These are phyloP conservation scores for Cladosporium halotolerans DNA, from an alignment of 2,329 filamentous ascomycete species.

Conservation along the genomic window DNA sequence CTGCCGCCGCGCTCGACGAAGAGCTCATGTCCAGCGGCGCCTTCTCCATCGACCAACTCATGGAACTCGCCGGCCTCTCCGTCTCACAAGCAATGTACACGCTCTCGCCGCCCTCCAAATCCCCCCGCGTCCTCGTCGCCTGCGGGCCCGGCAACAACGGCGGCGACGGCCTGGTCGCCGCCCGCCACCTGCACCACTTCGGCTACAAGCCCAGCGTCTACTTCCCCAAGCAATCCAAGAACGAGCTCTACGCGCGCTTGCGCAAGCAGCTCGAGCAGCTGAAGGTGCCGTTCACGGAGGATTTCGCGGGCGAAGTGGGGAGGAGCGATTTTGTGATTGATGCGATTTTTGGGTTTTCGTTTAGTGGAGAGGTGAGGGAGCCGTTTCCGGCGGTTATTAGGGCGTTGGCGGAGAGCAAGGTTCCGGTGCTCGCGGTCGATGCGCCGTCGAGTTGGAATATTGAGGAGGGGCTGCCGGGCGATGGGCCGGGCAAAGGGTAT, in stretches of 20 bases:
- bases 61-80: slow-evolving; percentile 90
- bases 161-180: slow-evolving; percentile 90
- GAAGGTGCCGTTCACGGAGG: slow-evolving; percentile 72
- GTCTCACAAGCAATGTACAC: slow-evolving; percentile 88
- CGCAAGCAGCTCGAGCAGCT: slow-evolving; percentile 79
- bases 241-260: slow-evolving; percentile 83
- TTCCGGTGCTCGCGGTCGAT: slow-evolving; percentile 84
- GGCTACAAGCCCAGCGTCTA: slow-evolving; percentile 85
- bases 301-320: slow-evolving; percentile 63
- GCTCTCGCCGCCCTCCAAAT: slow-evolving; percentile 68
- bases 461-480: slow-evolving; percentile 70
- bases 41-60: slow-evolving; percentile 92
- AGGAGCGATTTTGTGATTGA: slow-evolving; percentile 78
- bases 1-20: slow-evolving; percentile 80
- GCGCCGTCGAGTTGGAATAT: slow-evolving; percentile 95
- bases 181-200: slow-evolving; percentile 84
- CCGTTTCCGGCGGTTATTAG: slow-evolving; percentile 80
- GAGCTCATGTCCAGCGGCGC: slow-evolving; percentile 86
- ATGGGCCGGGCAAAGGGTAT: slow-evolving; percentile 72
- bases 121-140: slow-evolving; percentile 73
- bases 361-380: slow-evolving; percentile 84
- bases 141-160: slow-evolving; percentile 78
- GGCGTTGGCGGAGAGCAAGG: slow-evolving; percentile 62
- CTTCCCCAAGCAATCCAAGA: slow-evolving; percentile 87
- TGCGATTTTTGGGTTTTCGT: slow-evolving; percentile 93